Evolutionary conservation across 345 rosid species (phyloP).

Genomic region (Cardamine resedifolia): DNA sequence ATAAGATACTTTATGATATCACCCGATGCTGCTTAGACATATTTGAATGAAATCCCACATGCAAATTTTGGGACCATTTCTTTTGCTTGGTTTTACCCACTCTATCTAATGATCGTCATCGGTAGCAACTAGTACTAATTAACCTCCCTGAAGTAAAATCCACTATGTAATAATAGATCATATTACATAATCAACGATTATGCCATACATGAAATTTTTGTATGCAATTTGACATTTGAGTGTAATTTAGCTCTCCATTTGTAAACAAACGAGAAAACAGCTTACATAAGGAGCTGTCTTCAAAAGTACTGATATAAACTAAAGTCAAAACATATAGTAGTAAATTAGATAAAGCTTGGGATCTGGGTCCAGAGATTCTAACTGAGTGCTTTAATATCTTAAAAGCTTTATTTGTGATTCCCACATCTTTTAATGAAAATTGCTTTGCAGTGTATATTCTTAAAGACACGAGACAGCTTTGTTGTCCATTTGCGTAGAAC

Average conservation of each 20-base stretch:
- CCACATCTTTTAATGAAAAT: conserved; percentile 34
- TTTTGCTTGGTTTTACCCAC: conserved; percentile 27
- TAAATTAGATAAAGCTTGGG: conserved; percentile 21
- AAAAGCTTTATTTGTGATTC: conserved; percentile 37
- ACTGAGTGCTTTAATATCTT: conserved; percentile 20
- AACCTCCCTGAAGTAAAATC: background rate
- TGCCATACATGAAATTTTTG: background rate
- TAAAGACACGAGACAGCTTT: conserved; percentile 31
- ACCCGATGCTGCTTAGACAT: conserved; percentile 33
- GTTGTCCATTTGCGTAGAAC: conserved; percentile 26
- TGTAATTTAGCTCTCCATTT: background rate
- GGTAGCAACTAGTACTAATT: conserved; percentile 13
- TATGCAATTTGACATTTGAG: background rate
- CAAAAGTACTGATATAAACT: conserved; percentile 1
- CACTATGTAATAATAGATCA: background rate
- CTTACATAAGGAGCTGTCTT: background rate
- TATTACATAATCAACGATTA: background rate
- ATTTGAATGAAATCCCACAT: conserved; percentile 36
- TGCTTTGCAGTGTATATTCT: conserved; percentile 38
- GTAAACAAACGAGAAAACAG: background rate
- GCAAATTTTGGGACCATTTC: conserved; percentile 37
- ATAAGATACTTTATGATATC: conserved; percentile 29
- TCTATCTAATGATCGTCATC: conserved; percentile 26
- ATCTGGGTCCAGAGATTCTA: conserved; percentile 32
- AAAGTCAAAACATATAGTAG: conserved; percentile 34